Percentiles rank a stretch among this genome's conserved stretches.
These are phyloP conservation scores for Rhizophora mangle DNA, from an alignment of 345 rosid species.

Conservation along the genomic window DNA sequence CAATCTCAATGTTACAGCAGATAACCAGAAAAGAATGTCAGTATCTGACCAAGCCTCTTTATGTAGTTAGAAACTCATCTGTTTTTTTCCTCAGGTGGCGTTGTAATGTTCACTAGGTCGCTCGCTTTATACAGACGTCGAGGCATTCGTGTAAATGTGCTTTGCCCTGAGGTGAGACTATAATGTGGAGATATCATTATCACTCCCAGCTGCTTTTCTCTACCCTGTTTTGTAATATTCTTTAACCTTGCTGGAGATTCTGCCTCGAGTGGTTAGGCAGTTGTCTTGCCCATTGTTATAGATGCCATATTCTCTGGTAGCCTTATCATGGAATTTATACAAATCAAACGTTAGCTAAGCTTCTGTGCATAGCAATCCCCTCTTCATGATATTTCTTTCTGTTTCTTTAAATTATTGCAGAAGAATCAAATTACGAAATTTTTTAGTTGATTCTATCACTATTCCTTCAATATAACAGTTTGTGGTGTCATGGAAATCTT, in stretches of 20 bases:
- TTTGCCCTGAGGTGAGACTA: conserved; percentile 91
- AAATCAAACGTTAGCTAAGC: neutral
- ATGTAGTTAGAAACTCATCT: conserved; percentile 5
- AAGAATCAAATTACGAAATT: neutral
- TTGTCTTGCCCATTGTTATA: neutral
- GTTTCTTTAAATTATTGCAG: neutral
- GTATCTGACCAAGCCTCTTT: too few species aligned
- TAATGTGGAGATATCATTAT: neutral
- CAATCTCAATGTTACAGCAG: too few species aligned
- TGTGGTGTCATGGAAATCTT: too few species aligned
- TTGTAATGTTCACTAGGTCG: conserved; percentile 84
- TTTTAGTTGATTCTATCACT: too few species aligned
- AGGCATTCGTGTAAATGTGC: conserved; percentile 89
- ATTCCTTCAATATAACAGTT: too few species aligned
- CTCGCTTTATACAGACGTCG: conserved; percentile 45
- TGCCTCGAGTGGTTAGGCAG: neutral
- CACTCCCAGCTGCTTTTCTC: neutral
- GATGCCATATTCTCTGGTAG: neutral
- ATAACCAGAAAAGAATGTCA: too few species aligned
- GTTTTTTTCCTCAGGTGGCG: conserved; percentile 54
- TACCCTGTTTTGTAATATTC: neutral
- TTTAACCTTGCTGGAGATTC: neutral
- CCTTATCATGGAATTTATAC: neutral
- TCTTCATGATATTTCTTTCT: neutral
- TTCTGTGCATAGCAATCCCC: neutral